Evolutionary conservation across 169 alveolate species (phyloP), one percentile per base, ranked within the genome.

Genomic region (Amoebophrya sp.): DNA sequence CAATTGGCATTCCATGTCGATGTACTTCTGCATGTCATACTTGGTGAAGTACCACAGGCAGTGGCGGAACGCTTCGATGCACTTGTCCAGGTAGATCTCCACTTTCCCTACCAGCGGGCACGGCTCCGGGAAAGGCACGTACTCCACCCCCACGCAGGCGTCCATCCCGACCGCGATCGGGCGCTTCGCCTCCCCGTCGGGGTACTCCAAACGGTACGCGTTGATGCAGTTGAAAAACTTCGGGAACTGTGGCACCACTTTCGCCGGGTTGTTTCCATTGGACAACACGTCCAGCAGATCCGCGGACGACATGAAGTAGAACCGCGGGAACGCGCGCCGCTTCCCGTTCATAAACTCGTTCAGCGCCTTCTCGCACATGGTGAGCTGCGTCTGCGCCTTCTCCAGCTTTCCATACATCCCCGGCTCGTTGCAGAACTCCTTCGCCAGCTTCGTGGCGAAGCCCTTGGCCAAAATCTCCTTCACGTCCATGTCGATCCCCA

Each of bases 321-420:
- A 98, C 90, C 99, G 96, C 40, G 99, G 99, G 96, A 98, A 98
- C 88, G 98, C 98, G 90, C 96, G 96, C 92, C 99, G 95, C 95
- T 98, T 98, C 40, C 97, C 94, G 94, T 98, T 99, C 97, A 98
- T 96, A 95, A 97, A 98, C 91, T 97, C 99, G 92, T 98, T 97
- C 90, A 98, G 95, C 0, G 99, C 99, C 93, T 97, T 97, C 95
- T 98, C 99, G 94, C 99, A 97, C 92, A 96, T 94, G 58, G 95
- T 95, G 87, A 97, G 94, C 91, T 96, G 95, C 70, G 92, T 95
- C 93, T 97, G 96, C 10, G 95, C 97, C 91, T 94, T 96, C 94
- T 97, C 98, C 58, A 97, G 94, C 94, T 94, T 95, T 31, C 93
- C 93, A 89, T 96, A 92, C 91, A 91, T 91, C 69, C 88, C 97